Evolutionary conservation across 805 yeast genomes (phyloP), one percentile per base, ranked within the genome.

Genomic region (Zygoascus flipseniorum): DNA sequence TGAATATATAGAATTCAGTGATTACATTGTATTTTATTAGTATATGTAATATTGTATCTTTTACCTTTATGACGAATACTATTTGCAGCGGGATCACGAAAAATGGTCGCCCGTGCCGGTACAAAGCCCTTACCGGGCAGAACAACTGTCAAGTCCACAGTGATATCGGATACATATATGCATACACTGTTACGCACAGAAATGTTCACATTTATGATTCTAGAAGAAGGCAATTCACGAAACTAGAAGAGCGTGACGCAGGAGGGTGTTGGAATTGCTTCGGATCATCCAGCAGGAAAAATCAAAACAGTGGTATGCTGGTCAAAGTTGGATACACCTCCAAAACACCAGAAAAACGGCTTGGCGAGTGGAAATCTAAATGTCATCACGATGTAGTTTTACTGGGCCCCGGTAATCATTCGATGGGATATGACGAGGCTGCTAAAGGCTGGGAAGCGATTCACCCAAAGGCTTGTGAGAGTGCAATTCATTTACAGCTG

Each of bases 251-350:
- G 49, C 32, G 50, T 31, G 43, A 50, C 32, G 5, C 57, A 3
- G n/a, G 39, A 8, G 32, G 32, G n/a, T 44, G 47, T 44, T 44
- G 20, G 18, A 14, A 14, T 44, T 44, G 47, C 23, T 26, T 44
- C 16, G 18, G 31, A 9, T 20, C 26, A n/a, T 9, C 47, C 14
- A 18, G 31, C 10, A 44, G 13, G 5, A 18, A 23, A 6, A 44
- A 4, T 11, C 31, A 23, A 11, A 11, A 14, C 16, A 19, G 8
- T 11, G 47, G 47, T 11, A 46, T 59, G 47, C 62, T 66, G 35
- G 55, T 66, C 47, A 66, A 66, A 50, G 65, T 66, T 5, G 69
- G 69, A 5, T 63, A 52, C 53, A 66, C 69, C 3, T 59, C 63
- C 16, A 55, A 55, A 31, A 54, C 57, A 1, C 69, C 69, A 2